These are phyloP conservation scores for Alnus glutinosa DNA, from an alignment of 306 rosid genomes.

Conservation along the genomic window DNA sequence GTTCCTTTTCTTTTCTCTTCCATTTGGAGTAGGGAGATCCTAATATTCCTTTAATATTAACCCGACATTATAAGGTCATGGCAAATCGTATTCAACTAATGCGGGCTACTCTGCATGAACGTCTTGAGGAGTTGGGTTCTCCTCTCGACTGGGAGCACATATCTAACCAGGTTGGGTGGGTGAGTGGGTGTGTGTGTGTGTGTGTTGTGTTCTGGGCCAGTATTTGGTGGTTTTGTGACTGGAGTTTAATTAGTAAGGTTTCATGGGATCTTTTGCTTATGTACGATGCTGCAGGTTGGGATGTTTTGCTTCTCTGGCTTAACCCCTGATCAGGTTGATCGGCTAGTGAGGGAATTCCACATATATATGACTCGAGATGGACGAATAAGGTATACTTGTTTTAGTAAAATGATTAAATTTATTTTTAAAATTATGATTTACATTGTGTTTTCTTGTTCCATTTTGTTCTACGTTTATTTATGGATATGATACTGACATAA, in stretches of 20 bases:
- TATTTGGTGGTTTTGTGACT: not conserved
- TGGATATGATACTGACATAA: not conserved
- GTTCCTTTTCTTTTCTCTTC: not conserved
- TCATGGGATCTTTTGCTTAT: not conserved
- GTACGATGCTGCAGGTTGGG: constrained; percentile 34
- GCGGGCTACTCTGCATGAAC: constrained; percentile 29
- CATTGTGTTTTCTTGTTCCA: not conserved
- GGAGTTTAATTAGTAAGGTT: not conserved
- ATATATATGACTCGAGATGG: constrained; percentile 38
- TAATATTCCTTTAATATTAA: not conserved
- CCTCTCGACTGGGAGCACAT: constrained; percentile 42
- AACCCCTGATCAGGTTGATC: constrained; percentile 30
- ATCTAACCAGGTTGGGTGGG: constrained; percentile 36
- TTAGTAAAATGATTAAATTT: not conserved
- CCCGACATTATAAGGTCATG: constrained; percentile 27
- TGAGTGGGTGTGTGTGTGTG: no score
- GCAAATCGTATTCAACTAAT: constrained; percentile 27
- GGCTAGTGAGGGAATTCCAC: constrained; percentile 38
- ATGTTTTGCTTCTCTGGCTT: constrained; percentile 44
- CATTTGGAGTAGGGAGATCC: not conserved
- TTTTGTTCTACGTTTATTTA: not conserved
- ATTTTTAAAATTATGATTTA: not conserved
- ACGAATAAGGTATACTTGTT: constrained; percentile 37
- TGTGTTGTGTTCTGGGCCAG: not conserved
- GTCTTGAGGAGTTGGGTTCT: constrained; percentile 31